phyloP scores from a whole-genome alignment of 2,329 filamentous ascomycete genomes.

The Exophiala aquamarina region DNA sequence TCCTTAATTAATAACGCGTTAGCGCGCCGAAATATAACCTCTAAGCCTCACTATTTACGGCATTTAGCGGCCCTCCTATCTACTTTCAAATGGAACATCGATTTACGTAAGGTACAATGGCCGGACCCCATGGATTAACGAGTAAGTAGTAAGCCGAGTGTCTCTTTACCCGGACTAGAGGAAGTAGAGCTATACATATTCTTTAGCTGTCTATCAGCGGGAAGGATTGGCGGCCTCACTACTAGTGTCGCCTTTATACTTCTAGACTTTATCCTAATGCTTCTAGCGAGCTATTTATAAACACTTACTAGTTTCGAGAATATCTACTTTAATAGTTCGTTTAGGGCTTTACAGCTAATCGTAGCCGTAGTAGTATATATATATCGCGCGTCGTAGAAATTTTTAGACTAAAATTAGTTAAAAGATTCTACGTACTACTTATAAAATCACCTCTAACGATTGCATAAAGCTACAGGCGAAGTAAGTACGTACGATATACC shows the following conservation, averaged over 20 bases:
- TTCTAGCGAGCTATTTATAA: conserved; percentile 33
- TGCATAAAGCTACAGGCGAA: conserved; percentile 21
- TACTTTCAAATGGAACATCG: no score
- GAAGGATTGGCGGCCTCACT: conserved; percentile 34
- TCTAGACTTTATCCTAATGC: conserved; percentile 34
- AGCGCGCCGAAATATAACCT: no score
- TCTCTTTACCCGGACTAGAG: conserved; percentile 37
- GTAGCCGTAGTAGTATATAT: conserved; percentile 33
- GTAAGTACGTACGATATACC: neutral
- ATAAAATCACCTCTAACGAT: conserved; percentile 33
- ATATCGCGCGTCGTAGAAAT: neutral
- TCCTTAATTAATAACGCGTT: no score
- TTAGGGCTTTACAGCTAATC: conserved; percentile 34
- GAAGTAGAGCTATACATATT: conserved; percentile 39
- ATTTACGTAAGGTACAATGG: no score
- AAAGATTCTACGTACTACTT: conserved; percentile 18
- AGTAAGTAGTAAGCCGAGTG: no score
- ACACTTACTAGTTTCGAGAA: conserved; percentile 33
- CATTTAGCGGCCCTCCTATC: no score
- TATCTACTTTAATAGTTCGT: conserved; percentile 34
- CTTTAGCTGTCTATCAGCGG: conserved; percentile 37
- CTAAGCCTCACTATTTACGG: no score
- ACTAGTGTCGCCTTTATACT: conserved; percentile 34
- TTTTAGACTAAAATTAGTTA: neutral
- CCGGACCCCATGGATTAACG: no score